Conservation (phyloP, 2,329 filamentous ascomycete genomes). For the Clonostachys rosea region DNA sequence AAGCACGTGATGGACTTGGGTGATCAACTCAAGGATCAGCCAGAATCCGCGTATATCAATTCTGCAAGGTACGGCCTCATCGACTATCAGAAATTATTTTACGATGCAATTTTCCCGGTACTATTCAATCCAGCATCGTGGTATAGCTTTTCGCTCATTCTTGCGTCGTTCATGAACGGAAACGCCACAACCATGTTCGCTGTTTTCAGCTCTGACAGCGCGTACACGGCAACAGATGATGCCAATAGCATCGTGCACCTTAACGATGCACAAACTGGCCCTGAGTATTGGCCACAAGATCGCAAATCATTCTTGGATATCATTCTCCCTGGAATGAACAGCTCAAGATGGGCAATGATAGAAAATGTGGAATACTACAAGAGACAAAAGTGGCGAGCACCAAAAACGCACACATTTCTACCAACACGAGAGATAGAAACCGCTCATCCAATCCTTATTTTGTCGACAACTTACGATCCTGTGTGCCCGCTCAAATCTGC, state of each 20-base stretch:
- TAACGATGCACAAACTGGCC: constrained; percentile 17
- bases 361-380: constrained; percentile 20
- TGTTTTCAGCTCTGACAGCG: constrained; percentile 13
- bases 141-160: constrained; percentile 23
- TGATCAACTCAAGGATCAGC: constrained; percentile 25
- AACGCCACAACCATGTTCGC: constrained; percentile 30
- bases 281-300: constrained; percentile 21
- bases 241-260: constrained; percentile 10
- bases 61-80: constrained; percentile 28
- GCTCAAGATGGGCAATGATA: constrained; percentile 18
- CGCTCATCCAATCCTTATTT: constrained; percentile 19
- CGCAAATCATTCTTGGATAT: constrained; percentile 7
- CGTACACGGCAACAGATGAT: constrained; percentile 3
- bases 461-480: constrained; percentile 31
- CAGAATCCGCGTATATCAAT: constrained; percentile 35
- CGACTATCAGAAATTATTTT: constrained; percentile 25
- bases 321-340: constrained; percentile 18
- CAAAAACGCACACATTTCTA: constrained; percentile 18
- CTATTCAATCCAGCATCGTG: constrained; percentile 31
- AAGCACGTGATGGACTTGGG: constrained; percentile 23
- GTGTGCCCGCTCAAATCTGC: constrained; percentile 43
- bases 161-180: constrained; percentile 26
- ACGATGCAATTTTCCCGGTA: constrained; percentile 27
- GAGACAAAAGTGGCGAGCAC: constrained; percentile 20
- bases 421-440: constrained; percentile 22